Evolutionary conservation across 768 basidiomycete genomes (phyloP), one percentile per base, ranked within the genome.

Genomic region (Trametes sanguinea): DNA sequence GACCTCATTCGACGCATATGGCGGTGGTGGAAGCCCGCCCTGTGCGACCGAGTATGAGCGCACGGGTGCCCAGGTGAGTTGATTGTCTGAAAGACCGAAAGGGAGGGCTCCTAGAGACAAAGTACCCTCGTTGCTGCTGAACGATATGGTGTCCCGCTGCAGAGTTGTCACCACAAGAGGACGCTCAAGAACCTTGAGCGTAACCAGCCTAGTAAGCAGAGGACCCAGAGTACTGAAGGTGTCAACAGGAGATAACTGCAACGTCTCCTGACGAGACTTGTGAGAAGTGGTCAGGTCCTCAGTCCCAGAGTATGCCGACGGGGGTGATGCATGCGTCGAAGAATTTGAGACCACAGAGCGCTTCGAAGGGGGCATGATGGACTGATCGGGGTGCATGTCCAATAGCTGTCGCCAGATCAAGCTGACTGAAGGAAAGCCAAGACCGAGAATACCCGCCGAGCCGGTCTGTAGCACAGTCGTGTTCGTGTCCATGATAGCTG

Each of bases 71-170:
- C 89, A 92, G 0, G 86, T 87, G 63, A 92, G 65, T 27, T 77
- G 78, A 8, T 79, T 76, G 6, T 76, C 75, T 7, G 72, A 64
- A 2, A 89, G 76, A 1, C 79, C 79, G 0, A 67, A 61, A 3
- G 89, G 90, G 6, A 91, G 76, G 54, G 80, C 83, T 4, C 91
- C 91, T 22, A 92, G 77, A 54, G 83, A 88, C 40, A 92, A 72
- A 60, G 83, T 71, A 2, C 90, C 89, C 13, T 79, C 74, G 59
- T 89, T 88, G 0, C 88, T 88, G 1, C 88, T 86, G n/a, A 88
- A 75, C 42, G 88, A 81, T 16, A 90, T 72, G 0, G 84, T 76
- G 64, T 90, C 83, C 39, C 91, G 84, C 67, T 93, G 90, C 10
- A 93, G 76, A 0, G 85, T 79, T 13, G 90, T 77, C 78, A 43